Percentiles rank a stretch among this genome's conserved stretches.
These are phyloP conservation scores for Nicotiana tabacum DNA, from an alignment of 257 asterid genomes.

Conservation along the genomic window DNA sequence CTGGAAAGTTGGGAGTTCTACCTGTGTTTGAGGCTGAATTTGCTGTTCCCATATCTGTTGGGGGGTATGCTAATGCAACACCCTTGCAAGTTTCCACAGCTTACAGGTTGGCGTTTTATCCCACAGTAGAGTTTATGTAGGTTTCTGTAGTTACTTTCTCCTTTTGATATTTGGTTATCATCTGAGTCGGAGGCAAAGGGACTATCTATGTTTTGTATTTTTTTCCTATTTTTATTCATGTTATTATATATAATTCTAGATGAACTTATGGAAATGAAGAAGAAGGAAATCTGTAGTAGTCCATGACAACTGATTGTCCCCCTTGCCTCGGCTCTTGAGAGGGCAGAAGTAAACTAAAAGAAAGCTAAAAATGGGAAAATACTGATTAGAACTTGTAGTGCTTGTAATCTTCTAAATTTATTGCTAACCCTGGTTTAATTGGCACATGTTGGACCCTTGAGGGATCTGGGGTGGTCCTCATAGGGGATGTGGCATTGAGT, in stretches of 20 bases:
- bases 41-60: conserved; percentile 96
- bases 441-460: neutral
- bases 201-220: neutral
- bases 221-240: neutral
- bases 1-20: conserved; percentile 93
- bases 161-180: neutral
- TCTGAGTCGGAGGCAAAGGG: neutral
- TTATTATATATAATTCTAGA: neutral
- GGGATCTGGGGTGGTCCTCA: conserved; percentile 2
- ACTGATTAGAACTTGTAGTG: neutral
- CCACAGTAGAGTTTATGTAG: neutral
- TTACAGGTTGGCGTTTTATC: conserved; percentile 58
- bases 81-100: conserved; percentile 99
- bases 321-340: neutral
- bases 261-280: neutral
- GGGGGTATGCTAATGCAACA: conserved; percentile 95
- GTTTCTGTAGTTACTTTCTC: neutral
- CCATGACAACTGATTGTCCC: neutral
- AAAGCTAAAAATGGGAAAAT: neutral
- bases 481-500: neutral
- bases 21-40: conserved; percentile 99
- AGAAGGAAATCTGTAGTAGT: neutral
- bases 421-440: neutral
- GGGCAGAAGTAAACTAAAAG: neutral
- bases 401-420: neutral